Conservation (phyloP, 2,329 filamentous ascomycete genomes). For the Nemania diffusa region DNA sequence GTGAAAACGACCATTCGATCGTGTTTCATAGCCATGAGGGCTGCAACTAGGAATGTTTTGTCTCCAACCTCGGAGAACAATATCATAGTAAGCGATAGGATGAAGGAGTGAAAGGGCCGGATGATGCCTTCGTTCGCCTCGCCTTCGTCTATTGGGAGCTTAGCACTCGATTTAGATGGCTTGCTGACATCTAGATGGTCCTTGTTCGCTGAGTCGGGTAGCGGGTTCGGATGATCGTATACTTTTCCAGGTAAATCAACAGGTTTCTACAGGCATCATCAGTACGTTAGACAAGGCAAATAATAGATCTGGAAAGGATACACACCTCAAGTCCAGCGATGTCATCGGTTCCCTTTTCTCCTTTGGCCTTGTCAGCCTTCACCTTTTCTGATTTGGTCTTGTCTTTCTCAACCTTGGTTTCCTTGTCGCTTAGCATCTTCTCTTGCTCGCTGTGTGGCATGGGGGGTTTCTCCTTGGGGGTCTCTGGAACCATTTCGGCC, state of each 20-base stretch:
- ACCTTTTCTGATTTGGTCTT: conserved; percentile 58
- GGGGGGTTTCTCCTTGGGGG: conserved; percentile 86
- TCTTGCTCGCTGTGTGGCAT: conserved; percentile 83
- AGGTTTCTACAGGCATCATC: conserved; percentile 71
- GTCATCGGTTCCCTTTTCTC: conserved; percentile 53
- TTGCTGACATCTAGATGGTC: conserved; percentile 68
- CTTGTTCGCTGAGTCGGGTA: conserved; percentile 73
- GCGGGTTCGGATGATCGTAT: conserved; percentile 76
- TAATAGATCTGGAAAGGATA: not conserved
- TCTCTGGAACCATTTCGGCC: conserved; percentile 78
- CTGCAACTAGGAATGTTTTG: conserved; percentile 97
- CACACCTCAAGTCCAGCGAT: conserved; percentile 68
- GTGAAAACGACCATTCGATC: conserved; percentile 92
- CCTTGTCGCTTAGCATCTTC: conserved; percentile 63
- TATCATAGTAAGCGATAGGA: conserved; percentile 97
- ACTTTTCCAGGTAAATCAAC: conserved; percentile 81
- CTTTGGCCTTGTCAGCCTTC: no score
- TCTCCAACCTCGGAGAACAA: conserved; percentile 96
- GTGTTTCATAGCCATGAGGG: conserved; percentile 99
- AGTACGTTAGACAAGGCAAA: conserved; percentile 30
- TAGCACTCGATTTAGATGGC: conserved; percentile 49
- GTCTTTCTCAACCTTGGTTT: conserved; percentile 53
- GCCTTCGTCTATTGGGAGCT: conserved; percentile 48
- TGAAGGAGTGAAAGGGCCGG: conserved; percentile 85
- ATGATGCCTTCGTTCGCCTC: conserved; percentile 70